phyloP scores from a whole-genome alignment of 202 grass and related monocot genomes.

The Zizania palustris region DNA sequence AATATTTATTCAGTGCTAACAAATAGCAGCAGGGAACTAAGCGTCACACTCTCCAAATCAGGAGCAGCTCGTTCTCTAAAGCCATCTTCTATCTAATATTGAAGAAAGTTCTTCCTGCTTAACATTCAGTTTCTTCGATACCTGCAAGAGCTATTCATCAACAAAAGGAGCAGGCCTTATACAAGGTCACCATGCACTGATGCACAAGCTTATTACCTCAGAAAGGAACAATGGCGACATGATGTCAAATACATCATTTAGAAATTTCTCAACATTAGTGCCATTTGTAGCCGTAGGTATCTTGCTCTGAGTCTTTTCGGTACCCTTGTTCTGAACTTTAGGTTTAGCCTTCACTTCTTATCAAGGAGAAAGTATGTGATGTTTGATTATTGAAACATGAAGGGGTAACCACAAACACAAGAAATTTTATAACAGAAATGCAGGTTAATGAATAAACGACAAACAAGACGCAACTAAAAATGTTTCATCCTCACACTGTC shows the following conservation, averaged over 20 bases:
- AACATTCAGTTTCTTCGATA: conserved; percentile 67
- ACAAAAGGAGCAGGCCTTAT: conserved; percentile 16
- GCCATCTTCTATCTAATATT: conserved; percentile 53
- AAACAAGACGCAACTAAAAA: conserved; percentile 3
- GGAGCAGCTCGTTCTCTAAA: conserved; percentile 45
- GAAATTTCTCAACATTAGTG: conserved; percentile 61
- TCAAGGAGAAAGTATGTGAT: conserved; percentile 35
- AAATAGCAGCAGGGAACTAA: conserved; percentile 50
- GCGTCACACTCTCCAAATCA: conserved; percentile 62
- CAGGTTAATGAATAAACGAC: conserved; percentile 18
- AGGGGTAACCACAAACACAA: conserved; percentile 22
- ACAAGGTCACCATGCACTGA: conserved; percentile 23
- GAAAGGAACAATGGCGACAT: conserved; percentile 59
- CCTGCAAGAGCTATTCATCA: conserved; percentile 49
- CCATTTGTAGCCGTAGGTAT: conserved; percentile 32
- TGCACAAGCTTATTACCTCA: conserved; percentile 59
- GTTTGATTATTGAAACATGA: conserved; percentile 12
- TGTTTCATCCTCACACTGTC: not conserved
- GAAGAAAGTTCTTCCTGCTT: conserved; percentile 48
- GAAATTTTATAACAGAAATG: conserved; percentile 26
- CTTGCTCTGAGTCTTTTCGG: conserved; percentile 49
- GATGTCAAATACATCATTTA: conserved; percentile 65
- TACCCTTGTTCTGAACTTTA: conserved; percentile 48
- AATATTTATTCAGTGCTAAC: conserved; percentile 26
- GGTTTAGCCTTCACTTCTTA: conserved; percentile 55